Percentiles rank a stretch among this genome's conserved stretches.
phyloP scores from a whole-genome alignment of 352 stramenopile species.

The Pythium guiyangense region DNA sequence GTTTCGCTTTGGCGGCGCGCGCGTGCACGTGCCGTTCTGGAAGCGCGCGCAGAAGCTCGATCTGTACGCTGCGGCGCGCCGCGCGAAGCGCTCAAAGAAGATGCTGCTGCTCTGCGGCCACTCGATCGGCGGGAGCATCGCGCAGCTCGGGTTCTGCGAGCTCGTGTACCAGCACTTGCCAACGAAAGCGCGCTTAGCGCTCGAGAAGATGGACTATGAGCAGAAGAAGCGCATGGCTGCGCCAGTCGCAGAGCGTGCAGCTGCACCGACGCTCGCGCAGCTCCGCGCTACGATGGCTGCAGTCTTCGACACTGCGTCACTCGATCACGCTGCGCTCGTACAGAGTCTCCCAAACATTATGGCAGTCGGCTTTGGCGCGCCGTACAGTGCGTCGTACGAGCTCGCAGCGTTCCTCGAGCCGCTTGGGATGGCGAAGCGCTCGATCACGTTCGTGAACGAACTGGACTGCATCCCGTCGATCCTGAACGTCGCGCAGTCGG shows the following conservation, averaged over 20 bases:
- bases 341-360: constrained; percentile 44
- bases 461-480: constrained; percentile 85
- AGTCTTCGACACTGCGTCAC: constrained; percentile 13
- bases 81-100: constrained; percentile 47
- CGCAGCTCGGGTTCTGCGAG: constrained; percentile 72
- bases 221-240: constrained; percentile 24
- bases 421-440: constrained; percentile 40
- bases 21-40: constrained; percentile 79
- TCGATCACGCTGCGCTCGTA: constrained; percentile 18
- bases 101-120: constrained; percentile 73
- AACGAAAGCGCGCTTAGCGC: constrained; percentile 28
- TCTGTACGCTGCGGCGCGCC: constrained; percentile 39
- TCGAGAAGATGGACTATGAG: constrained; percentile 64
- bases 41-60: constrained; percentile 56
- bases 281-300: constrained; percentile 5
- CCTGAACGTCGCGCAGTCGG: constrained; percentile 75
- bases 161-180: constrained; percentile 71
- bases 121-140: constrained; percentile 81
- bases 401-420: constrained; percentile 41
- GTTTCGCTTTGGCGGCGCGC: constrained; percentile 67
- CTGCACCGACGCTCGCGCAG: not conserved
- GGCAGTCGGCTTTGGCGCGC: constrained; percentile 73
- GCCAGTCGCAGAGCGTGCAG: not conserved
- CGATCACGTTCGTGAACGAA: constrained; percentile 83
- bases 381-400: constrained; percentile 55